Conservation (phyloP, 148 eudicot genomes). For the Diospyros kaki region DNA sequence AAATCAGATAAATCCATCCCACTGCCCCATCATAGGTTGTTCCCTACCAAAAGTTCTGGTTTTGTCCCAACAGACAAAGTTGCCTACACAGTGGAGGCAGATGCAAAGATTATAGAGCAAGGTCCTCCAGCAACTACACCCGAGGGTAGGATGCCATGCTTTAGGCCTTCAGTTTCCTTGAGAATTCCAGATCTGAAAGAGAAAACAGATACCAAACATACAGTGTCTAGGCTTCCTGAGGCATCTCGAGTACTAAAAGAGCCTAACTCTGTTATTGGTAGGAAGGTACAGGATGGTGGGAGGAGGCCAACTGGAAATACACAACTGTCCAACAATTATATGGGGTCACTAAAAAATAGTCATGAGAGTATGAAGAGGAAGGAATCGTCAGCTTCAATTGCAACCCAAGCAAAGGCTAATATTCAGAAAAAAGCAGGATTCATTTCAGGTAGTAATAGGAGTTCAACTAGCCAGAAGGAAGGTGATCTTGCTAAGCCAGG, state of each 20-base stretch:
- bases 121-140: constrained; percentile 40
- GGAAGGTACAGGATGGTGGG: constrained; percentile 37
- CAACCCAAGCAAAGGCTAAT: constrained; percentile 45
- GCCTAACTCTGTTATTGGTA: constrained; percentile 25
- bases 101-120: constrained; percentile 74
- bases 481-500: constrained; percentile 35
- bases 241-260: constrained; percentile 42
- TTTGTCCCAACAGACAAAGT: constrained; percentile 71
- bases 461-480: constrained; percentile 37
- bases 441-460: constrained; percentile 31
- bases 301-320: constrained; percentile 25
- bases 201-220: constrained; percentile 56
- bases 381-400: constrained; percentile 46
- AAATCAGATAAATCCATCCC: constrained; percentile 84
- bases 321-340: constrained; percentile 37
- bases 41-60: constrained; percentile 90
- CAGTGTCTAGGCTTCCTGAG: constrained; percentile 37
- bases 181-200: constrained; percentile 62
- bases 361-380: constrained; percentile 44
- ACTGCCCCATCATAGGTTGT: constrained; percentile 63
- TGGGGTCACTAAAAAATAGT: constrained; percentile 33
- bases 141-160: constrained; percentile 34
- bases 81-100: constrained; percentile 75
- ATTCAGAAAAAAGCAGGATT: constrained; percentile 42
- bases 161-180: constrained; percentile 66